Base-by-base conservation (phyloP, 805 yeast genomes). In the Ogataea trehaloabstinens region DNA sequence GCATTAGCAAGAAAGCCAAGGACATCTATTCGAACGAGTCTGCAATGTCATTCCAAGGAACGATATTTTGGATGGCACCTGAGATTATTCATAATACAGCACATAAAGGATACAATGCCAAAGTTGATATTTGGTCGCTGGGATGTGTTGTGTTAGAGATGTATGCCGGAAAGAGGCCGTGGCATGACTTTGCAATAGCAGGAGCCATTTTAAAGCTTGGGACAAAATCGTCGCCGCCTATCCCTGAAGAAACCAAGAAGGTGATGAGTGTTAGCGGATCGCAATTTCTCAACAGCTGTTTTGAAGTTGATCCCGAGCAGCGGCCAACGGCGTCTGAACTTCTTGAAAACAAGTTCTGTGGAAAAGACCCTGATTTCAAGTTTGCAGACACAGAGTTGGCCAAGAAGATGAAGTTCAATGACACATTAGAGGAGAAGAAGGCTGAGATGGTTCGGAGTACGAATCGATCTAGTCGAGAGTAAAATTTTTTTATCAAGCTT, bases 21-120 rank as follows among this genome's bases (percentile, higher is more conserved):
- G 90, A 93, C 57, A 86, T 91, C 18, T 91, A 93, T 59, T 81
- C 85, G 21, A 89, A 93, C 60, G 81, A 87, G 52, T 88, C 96
- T 4, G 96, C 88, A 39, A 86, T 90, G 95, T 90, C 97, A 10
- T 60, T 63, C 46, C 96, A 95, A 63, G 99, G 99, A 18, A 90
- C 99, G 0, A 88, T 95, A 1, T 93, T 90, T 61, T 93, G 99
- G 99, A 93, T 93, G 99, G 99, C 99, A 1, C 99, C 99, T 0
- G 99, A 93, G 58, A 96, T 95, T 48, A 89, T 93, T 35, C 91
- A 89, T 58, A 88, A 87, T 42, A 80, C 80, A 16, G 80, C 78
- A 3, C 82, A 79, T 46, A 93, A 84, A 58, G 99, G 99, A 0
- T 93, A 93, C 60, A 87, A 95, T 67, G 99, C 99, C 16, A 93